phyloP scores from a whole-genome alignment of 1,139 yeast genomes.

The Yamadazyma songkhlaensis region DNA sequence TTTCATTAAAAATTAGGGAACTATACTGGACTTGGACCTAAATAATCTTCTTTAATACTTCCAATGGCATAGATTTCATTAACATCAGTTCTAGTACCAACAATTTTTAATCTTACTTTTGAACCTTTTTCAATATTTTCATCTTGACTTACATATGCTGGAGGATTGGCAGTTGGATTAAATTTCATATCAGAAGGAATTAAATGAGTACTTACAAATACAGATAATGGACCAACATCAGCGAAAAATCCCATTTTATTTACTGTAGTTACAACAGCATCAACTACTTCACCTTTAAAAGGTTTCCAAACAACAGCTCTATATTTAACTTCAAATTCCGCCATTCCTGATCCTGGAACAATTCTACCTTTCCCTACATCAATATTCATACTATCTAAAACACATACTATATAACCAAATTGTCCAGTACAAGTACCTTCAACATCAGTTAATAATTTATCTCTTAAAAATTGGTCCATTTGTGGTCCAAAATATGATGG shows the following conservation, averaged over 20 bases:
- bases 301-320: conserved; percentile 99
- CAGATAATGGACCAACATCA: conserved; percentile 95
- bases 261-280: conserved; percentile 91
- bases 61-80: conserved; percentile 97
- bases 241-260: conserved; percentile 97
- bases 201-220: conserved; percentile 90
- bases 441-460: conserved; percentile 88
- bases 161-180: conserved; percentile 96
- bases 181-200: conserved; percentile 93
- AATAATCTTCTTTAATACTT: conserved; percentile 92
- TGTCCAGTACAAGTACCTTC: conserved; percentile 99
- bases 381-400: conserved; percentile 88
- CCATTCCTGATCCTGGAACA: conserved; percentile 86
- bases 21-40: conserved; percentile 69
- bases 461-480: conserved; percentile 89
- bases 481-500: conserved; percentile 98
- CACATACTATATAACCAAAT: conserved; percentile 96
- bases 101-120: conserved; percentile 88
- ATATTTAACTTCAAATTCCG: conserved; percentile 94
- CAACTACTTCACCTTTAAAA: conserved; percentile 97
- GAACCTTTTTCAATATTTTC: conserved; percentile 94
- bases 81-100: conserved; percentile 97
- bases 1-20: not conserved
- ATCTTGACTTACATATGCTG: conserved; percentile 96
- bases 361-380: conserved; percentile 95